A percentile compares a stretch with the other conserved stretches of the same genome.
Evolutionary conservation across 2,329 filamentous ascomycete species (phyloP).

Genomic region (Aspergillus neotritici): DNA sequence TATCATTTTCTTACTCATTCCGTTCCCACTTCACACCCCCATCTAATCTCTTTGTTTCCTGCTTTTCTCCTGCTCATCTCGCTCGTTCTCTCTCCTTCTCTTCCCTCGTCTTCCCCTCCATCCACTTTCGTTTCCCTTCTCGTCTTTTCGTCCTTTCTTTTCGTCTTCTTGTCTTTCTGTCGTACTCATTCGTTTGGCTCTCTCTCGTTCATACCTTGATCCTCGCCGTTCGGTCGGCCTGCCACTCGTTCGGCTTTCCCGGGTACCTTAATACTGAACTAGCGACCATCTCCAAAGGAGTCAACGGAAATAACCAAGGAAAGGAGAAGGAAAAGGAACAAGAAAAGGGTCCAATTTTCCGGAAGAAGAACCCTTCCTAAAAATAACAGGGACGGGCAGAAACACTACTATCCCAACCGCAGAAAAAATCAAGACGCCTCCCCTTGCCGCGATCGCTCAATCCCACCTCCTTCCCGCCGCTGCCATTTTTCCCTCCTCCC

Average conservation of each 20-base stretch:
- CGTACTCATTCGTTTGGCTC: background rate
- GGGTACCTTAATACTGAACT: conserved; percentile 11
- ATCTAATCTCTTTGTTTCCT: background rate
- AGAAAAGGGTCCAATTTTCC: no score
- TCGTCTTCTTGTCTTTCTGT: background rate
- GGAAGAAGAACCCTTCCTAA: background rate
- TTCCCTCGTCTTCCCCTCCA: background rate
- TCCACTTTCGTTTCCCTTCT: background rate
- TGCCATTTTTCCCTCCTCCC: background rate
- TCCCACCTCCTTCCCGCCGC: conserved; percentile 8
- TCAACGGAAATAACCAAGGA: background rate
- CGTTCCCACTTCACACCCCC: no score
- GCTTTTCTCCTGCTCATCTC: background rate
- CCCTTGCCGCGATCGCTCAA: conserved; percentile 11
- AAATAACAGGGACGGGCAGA: conserved; percentile 3
- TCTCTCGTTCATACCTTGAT: conserved; percentile 3
- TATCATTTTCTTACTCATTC: no score
- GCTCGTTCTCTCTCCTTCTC: background rate
- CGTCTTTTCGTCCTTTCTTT: conserved; percentile 1
- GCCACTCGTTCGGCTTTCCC: conserved; percentile 12
- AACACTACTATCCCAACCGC: conserved; percentile 4
- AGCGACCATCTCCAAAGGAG: conserved; percentile 6
- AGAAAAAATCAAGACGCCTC: conserved; percentile 12
- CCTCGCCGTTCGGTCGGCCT: conserved; percentile 1
- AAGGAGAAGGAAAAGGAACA: background rate